Evolutionary conservation across 1,284 basidiomycete genomes (phyloP).

Genomic region (Cutaneotrichosporon sp.): DNA sequence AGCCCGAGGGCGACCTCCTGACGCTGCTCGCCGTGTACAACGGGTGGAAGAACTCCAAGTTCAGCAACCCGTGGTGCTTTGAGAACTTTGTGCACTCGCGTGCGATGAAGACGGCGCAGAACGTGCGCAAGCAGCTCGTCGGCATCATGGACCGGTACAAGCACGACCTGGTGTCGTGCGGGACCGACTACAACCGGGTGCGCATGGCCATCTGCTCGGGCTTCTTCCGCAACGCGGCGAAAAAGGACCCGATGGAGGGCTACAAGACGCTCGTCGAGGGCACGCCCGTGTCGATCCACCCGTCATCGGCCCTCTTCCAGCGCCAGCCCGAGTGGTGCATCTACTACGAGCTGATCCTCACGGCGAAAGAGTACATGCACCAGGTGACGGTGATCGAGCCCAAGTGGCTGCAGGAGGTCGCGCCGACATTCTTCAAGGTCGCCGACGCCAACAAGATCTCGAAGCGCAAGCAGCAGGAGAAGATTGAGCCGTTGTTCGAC

Average conservation of each 20-base stretch:
- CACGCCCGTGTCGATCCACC: constrained; percentile 96
- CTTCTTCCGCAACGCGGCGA: constrained; percentile 93
- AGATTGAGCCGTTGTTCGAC: constrained; percentile 76
- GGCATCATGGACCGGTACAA: constrained; percentile 99
- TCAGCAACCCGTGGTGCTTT: constrained; percentile 95
- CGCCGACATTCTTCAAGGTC: constrained; percentile 93
- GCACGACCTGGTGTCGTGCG: constrained; percentile 77
- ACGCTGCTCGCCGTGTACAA: constrained; percentile 97
- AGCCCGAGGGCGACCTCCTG: constrained; percentile 92
- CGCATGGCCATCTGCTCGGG: constrained; percentile 96
- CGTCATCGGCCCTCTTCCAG: constrained; percentile 95
- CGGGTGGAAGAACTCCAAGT: constrained; percentile 94
- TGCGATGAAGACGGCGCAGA: constrained; percentile 95
- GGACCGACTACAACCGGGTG: constrained; percentile 89
- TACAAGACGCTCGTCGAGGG: constrained; percentile 98
- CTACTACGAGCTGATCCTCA: constrained; percentile 74
- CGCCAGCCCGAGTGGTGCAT: constrained; percentile 78
- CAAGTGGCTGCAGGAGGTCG: constrained; percentile 98
- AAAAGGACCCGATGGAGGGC: constrained; percentile 70
- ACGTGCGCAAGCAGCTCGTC: constrained; percentile 93
- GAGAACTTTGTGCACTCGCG: constrained; percentile 98
- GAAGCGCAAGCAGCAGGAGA: constrained; percentile 95
- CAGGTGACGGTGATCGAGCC: constrained; percentile 94
- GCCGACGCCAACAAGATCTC: constrained; percentile 95
- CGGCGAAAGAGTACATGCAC: constrained; percentile 86